phyloP scores from a whole-genome alignment of 768 basidiomycete genomes.

The Termitomyces sp. region DNA sequence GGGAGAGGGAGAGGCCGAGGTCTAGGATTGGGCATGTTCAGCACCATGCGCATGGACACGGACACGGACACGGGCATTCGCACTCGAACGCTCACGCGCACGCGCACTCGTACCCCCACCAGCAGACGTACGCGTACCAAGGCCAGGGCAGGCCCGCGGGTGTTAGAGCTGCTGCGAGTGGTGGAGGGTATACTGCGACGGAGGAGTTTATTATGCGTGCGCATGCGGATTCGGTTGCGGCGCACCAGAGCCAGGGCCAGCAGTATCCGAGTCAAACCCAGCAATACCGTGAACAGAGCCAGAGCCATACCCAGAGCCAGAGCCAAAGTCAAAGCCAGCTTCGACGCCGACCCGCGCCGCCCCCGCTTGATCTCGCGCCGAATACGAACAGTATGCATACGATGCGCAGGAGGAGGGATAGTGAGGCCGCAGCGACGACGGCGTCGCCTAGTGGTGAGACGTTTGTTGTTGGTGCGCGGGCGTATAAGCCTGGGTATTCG shows the following conservation, averaged over 20 bases:
- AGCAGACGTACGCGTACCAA: neutral
- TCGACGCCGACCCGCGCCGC: slow-evolving; percentile 29
- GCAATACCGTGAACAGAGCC: neutral
- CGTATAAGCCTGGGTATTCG: slow-evolving; percentile 24
- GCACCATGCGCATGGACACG: neutral
- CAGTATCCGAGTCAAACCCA: neutral
- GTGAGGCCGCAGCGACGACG: slow-evolving; percentile 7
- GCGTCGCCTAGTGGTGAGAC: slow-evolving; percentile 4
- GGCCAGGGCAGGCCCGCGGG: neutral
- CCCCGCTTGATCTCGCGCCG: slow-evolving; percentile 31
- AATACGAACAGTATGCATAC: neutral
- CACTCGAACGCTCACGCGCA: neutral
- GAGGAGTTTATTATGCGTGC: slow-evolving; percentile 70
- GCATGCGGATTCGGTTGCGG: slow-evolving; percentile 27
- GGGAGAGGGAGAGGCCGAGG: neutral
- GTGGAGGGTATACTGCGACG: slow-evolving; percentile 63
- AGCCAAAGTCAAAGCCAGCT: slow-evolving; percentile 14
- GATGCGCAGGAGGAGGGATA: slow-evolving; percentile 19
- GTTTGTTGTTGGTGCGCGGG: slow-evolving; percentile 26
- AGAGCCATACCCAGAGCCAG: neutral
- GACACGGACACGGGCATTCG: neutral
- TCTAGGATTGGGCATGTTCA: neutral
- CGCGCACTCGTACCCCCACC: neutral
- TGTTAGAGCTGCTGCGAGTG: slow-evolving; percentile 26
- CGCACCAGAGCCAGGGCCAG: slow-evolving; percentile 8